Evolutionary conservation across 1,284 basidiomycete species (phyloP).

Genomic region (Filobasidium uniguttulatum): DNA sequence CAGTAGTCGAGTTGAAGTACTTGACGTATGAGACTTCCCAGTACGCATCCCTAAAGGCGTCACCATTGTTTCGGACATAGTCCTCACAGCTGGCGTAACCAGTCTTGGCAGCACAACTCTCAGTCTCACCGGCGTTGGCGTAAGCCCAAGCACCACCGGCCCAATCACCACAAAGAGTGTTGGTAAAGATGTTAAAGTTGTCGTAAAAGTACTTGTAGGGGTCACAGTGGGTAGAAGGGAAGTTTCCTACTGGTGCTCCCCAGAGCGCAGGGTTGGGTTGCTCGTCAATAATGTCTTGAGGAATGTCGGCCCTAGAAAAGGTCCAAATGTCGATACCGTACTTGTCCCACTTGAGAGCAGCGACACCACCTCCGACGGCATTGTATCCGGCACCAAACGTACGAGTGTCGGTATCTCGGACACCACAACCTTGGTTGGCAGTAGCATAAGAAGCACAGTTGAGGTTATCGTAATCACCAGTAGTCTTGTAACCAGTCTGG

Average conservation of each 20-base stretch:
- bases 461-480: slow-evolving; percentile 29
- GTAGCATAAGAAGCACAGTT: slow-evolving; percentile 34
- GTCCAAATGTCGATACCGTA: slow-evolving; percentile 65
- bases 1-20: slow-evolving; percentile 32
- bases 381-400: slow-evolving; percentile 37
- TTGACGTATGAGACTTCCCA: slow-evolving; percentile 37
- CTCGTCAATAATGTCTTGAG: slow-evolving; percentile 54
- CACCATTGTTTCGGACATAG: slow-evolving; percentile 57
- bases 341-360: slow-evolving; percentile 53
- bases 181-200: slow-evolving; percentile 66
- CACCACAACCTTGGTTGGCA: slow-evolving; percentile 37
- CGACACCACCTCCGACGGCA: slow-evolving; percentile 36
- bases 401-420: slow-evolving; percentile 23
- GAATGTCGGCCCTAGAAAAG: slow-evolving; percentile 58
- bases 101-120: slow-evolving; percentile 67
- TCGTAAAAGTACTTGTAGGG: slow-evolving; percentile 60
- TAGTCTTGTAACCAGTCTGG: slow-evolving; percentile 44
- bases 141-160: slow-evolving; percentile 60
- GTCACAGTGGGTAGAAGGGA: slow-evolving; percentile 55
- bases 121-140: slow-evolving; percentile 60
- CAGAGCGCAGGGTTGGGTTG: slow-evolving; percentile 56
- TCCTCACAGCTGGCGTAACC: slow-evolving; percentile 62
- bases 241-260: slow-evolving; percentile 60
- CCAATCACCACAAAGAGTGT: slow-evolving; percentile 77
- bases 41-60: slow-evolving; percentile 64